Base-by-base conservation (phyloP, 495 filamentous ascomycete species). In the Amniculicola lignicola region DNA sequence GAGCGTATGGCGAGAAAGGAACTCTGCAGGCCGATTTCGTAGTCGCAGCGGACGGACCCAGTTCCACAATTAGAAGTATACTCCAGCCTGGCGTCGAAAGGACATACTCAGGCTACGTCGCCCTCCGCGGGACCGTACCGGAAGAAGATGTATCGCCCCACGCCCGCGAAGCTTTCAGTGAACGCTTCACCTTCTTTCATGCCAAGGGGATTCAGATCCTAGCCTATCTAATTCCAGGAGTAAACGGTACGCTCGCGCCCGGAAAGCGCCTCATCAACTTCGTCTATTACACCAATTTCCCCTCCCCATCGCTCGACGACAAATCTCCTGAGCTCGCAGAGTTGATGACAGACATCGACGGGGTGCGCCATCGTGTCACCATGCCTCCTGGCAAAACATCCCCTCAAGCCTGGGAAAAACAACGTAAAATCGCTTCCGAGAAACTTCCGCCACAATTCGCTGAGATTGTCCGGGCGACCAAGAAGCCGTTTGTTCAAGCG, bases 261-360 rank as follows among this genome's bases (percentile, higher is more conserved):
- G 57, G 57, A 11, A 42, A 54, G 28, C 71, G 78, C 1, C 71
- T 78, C 6, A 70, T 80, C 36, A 84, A 82, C 59, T 79, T 74
- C 53, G 80, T 82, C 40, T 84, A 77, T 67, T 84, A 82, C 60
- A 70, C 68, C 47, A 82, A 81, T 51, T 80, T 76, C 54, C 67
- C 74, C 6, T 69, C 69, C 36, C 67, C 65, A 12, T 52, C 48
- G 3, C 48, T 53, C 18, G 57, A 54, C 31, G 50, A 60, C 1
- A 41, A 41, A 22, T 77, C 74, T 0, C 36, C 67, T 6, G 77
- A 76, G 40, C 63, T 77, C 25, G 71, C 74, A 23, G 70, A 73
- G 44, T 69, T 83, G 18, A 73, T 83, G 69, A 82, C 79, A 1
- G 80, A 82, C 56, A 64, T 54, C 23, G 43, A 77, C 5, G 80